Evolutionary conservation across 2,329 filamentous ascomycete species (phyloP).

Genomic region (Myotisia sp.): DNA sequence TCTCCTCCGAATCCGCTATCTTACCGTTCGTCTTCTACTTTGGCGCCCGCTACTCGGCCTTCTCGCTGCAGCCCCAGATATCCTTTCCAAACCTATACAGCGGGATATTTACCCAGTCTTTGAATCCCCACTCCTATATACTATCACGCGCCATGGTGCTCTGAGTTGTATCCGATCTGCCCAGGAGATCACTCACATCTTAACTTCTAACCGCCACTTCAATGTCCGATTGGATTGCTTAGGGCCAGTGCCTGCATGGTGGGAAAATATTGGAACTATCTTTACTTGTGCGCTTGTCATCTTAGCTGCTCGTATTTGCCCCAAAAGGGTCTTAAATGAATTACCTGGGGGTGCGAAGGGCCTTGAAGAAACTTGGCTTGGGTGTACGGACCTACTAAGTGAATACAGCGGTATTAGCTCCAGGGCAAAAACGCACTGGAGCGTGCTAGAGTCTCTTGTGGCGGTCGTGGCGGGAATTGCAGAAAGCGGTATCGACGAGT

Average conservation of each 20-base stretch:
- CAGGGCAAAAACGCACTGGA: conserved; percentile 5
- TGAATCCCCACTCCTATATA: conserved; percentile 10
- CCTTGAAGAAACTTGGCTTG: conserved; percentile 7
- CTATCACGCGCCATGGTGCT: conserved; percentile 8
- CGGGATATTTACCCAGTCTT: not conserved
- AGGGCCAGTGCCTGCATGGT: conserved; percentile 10
- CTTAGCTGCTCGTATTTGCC: conserved; percentile 10
- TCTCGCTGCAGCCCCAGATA: conserved; percentile 10
- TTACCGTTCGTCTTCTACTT: conserved; percentile 15
- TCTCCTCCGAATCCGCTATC: conserved; percentile 16
- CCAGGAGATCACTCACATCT: conserved; percentile 9
- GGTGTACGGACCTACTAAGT: conserved; percentile 6
- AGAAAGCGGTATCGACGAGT: not conserved
- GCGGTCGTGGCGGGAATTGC: not conserved
- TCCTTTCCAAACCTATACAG: not conserved
- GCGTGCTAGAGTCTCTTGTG: conserved; percentile 6
- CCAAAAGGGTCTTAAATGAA: conserved; percentile 4
- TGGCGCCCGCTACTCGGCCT: conserved; percentile 12
- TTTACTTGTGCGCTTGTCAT: conserved; percentile 11
- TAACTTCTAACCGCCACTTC: conserved; percentile 2
- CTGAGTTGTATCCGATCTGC: conserved; percentile 12
- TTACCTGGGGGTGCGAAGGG: conserved; percentile 1
- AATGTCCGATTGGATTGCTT: conserved; percentile 3
- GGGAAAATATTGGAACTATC: conserved; percentile 11
- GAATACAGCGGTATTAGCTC: conserved; percentile 8